Evolutionary conservation across 106 monocot species (phyloP).

Genomic region (Allium fistulosum): DNA sequence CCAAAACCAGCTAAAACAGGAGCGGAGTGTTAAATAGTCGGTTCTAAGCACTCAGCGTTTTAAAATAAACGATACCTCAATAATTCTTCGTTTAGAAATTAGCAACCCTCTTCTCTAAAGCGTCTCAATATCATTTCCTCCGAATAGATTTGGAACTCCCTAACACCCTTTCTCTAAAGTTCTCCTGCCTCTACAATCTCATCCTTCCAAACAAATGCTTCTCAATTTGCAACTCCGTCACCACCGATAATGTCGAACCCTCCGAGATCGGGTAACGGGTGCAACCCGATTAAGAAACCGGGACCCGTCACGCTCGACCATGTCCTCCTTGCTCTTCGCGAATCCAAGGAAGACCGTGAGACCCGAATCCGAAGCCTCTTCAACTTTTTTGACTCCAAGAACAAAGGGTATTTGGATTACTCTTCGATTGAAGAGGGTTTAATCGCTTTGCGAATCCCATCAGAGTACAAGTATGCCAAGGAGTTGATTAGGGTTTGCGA

Average conservation of each 20-base stretch:
- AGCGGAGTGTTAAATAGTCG: no score
- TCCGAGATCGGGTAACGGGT: conserved; percentile 8
- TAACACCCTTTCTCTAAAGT: no score
- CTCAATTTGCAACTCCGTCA: no score
- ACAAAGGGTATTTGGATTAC: conserved; percentile 53
- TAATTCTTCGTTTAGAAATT: no score
- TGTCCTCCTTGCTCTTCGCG: conserved; percentile 77
- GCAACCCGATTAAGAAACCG: conserved; percentile 45
- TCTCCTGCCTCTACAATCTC: no score
- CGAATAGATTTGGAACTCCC: no score
- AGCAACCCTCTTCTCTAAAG: no score
- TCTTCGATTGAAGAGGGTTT: conserved; percentile 72
- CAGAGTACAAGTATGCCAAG: conserved; percentile 89
- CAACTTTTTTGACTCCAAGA: conserved; percentile 59
- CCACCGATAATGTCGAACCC: not conserved
- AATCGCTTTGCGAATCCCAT: conserved; percentile 50
- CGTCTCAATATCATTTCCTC: no score
- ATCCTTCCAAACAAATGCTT: no score
- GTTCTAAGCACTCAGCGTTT: no score
- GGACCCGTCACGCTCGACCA: conserved; percentile 71
- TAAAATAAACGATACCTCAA: no score
- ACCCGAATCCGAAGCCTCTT: conserved; percentile 76
- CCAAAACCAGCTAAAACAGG: no score
- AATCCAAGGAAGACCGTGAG: conserved; percentile 78
- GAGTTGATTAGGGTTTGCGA: conserved; percentile 82